These are phyloP conservation scores for Didymella pinodella DNA, from an alignment of 2,329 filamentous ascomycete genomes.

Conservation along the genomic window DNA sequence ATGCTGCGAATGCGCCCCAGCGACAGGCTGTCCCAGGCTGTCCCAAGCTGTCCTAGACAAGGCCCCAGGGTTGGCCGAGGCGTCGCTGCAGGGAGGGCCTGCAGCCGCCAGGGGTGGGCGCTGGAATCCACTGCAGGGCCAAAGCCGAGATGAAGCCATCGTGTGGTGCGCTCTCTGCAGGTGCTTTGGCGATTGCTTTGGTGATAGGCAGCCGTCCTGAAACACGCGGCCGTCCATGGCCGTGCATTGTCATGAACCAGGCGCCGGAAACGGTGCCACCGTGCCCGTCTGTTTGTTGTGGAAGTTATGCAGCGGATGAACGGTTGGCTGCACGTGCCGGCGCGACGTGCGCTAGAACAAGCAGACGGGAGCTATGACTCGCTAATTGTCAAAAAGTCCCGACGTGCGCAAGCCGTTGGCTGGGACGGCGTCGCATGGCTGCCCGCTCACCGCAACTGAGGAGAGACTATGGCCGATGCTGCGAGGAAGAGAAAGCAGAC, in stretches of 20 bases:
- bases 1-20: slow-evolving; percentile 27
- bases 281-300: slow-evolving; percentile 16
- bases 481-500: slow-evolving; percentile 38
- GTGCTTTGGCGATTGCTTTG: slow-evolving; percentile 18
- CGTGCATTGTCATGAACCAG: slow-evolving; percentile 13
- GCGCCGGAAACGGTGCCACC: slow-evolving; percentile 2
- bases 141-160: slow-evolving; percentile 18
- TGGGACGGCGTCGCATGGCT: slow-evolving; percentile 21
- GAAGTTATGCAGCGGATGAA: slow-evolving; percentile 23
- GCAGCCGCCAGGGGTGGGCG: slow-evolving; percentile 30
- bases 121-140: slow-evolving; percentile 16
- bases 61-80: slow-evolving; percentile 23
- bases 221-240: slow-evolving; percentile 16
- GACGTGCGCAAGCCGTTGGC: slow-evolving; percentile 20
- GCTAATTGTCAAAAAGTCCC: slow-evolving; percentile 17
- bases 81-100: slow-evolving; percentile 34
- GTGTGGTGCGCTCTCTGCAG: slow-evolving; percentile 18
- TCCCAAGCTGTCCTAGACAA: slow-evolving; percentile 27
- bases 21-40: slow-evolving; percentile 24
- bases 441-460: slow-evolving; percentile 16
- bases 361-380: slow-evolving; percentile 20
- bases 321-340: slow-evolving; percentile 23
- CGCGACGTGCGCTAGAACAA: slow-evolving; percentile 17
- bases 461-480: slow-evolving; percentile 26
- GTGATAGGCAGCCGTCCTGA: slow-evolving; percentile 17